A percentile compares a stretch with the other conserved stretches of the same genome.
These are phyloP conservation scores for Homolaphlyctis polyrhiza DNA, from an alignment of 371 early-diverging fungal genomes.

Conservation along the genomic window DNA sequence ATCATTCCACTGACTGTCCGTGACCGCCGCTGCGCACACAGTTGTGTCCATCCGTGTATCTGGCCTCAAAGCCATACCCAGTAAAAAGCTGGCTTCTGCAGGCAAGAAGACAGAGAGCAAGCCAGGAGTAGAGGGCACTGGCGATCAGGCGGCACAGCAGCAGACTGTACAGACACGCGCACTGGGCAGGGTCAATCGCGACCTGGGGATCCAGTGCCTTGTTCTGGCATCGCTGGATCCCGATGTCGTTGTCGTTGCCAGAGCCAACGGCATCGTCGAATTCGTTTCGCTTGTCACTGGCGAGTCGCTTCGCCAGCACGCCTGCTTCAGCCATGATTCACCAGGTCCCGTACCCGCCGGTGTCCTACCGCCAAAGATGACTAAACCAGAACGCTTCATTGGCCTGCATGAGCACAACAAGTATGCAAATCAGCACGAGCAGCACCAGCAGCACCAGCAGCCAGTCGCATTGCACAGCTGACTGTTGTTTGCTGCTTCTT, in stretches of 20 bases:
- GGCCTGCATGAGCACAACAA: conserved; percentile 53
- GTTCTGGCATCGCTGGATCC: background rate
- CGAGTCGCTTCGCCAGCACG: conserved; percentile 36
- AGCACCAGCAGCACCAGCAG: background rate
- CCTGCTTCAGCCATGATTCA: conserved; percentile 20
- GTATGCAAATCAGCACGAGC: conserved; percentile 25
- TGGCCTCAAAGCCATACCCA: no score
- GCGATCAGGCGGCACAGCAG: no score
- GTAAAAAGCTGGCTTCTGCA: no score
- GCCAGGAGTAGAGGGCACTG: no score
- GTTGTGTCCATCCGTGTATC: no score
- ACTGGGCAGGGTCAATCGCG: background rate
- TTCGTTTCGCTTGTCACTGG: conserved; percentile 53
- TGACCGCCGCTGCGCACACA: no score
- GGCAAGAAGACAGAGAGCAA: no score
- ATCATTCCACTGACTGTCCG: no score
- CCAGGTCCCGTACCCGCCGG: no score
- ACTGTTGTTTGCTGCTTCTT: background rate
- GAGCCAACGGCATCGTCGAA: conserved; percentile 59
- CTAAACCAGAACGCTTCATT: conserved; percentile 45
- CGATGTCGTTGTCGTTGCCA: conserved; percentile 46
- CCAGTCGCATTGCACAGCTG: background rate
- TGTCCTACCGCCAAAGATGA: conserved; percentile 22
- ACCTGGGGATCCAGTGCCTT: background rate
- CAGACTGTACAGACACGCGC: background rate